Conservation (phyloP, 352 stramenopile genomes). For the Phytophthora syringae region DNA sequence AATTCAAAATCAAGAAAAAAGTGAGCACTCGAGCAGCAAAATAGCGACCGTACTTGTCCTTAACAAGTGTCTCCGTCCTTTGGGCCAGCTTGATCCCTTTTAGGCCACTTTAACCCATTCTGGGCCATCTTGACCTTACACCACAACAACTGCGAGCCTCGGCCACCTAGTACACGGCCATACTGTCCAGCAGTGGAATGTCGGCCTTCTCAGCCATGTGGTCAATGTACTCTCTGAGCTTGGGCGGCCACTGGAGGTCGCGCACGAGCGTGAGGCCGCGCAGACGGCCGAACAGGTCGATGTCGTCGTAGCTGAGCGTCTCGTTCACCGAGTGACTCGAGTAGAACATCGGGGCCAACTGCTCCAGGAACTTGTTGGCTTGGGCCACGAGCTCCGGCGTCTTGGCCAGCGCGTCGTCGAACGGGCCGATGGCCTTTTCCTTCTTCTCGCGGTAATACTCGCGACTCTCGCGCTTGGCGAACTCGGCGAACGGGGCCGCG, state of each 20-base stretch:
- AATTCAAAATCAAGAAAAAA: background rate
- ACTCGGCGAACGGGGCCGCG: constrained; percentile 56
- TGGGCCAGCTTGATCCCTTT: too few relatives aligned
- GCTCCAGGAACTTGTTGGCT: constrained; percentile 46
- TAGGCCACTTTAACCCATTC: too few relatives aligned
- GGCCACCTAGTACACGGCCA: constrained; percentile 49
- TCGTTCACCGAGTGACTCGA: constrained; percentile 55
- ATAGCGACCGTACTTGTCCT: background rate
- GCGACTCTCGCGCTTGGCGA: constrained; percentile 48
- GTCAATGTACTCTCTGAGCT: constrained; percentile 61
- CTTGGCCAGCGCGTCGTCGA: constrained; percentile 46
- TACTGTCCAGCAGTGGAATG: constrained; percentile 54
- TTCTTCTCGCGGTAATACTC: constrained; percentile 64
- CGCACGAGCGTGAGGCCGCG: constrained; percentile 63
- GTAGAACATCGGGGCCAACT: constrained; percentile 48
- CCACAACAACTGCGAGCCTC: too few relatives aligned
- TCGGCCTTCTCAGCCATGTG: constrained; percentile 55
- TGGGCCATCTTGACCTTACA: too few relatives aligned
- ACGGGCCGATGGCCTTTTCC: constrained; percentile 52
- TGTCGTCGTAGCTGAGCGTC: constrained; percentile 67
- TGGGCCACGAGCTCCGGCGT: constrained; percentile 48
- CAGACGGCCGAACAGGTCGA: constrained; percentile 58
- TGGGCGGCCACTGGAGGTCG: constrained; percentile 55
- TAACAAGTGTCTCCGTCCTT: too few relatives aligned
- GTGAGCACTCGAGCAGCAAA: background rate